Base-by-base conservation (phyloP, 2,329 filamentous ascomycete genomes). In the Mollisia scopiformis region DNA sequence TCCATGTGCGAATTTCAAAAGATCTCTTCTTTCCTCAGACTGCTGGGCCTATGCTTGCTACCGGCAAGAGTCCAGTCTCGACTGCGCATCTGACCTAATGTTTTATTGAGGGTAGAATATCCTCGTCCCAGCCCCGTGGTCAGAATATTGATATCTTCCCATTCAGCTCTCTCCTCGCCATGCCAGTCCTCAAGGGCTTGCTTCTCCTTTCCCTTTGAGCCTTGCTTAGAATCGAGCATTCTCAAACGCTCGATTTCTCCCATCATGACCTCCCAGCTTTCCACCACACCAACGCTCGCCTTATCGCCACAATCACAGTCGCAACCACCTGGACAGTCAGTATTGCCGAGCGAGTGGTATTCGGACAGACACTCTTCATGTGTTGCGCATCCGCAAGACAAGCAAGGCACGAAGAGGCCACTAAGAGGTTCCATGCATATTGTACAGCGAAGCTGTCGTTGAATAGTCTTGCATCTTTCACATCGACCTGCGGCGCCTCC, bases 231-330 rank as follows among this genome's bases (percentile, higher is more conserved):
- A 25, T 71, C 67, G 1, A 67, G 28, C 19, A 63, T 53, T 21
- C 69, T 63, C 68, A 72, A 68, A 21, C 59, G 58, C 50, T 73
- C 70, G 16, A 74, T 70, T 6, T 66, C 68, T 37, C 78, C 80
- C 71, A 80, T 78, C 73, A 85, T 78, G 2, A 84, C 84, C 0
- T 82, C 80, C 83, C 86, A 87, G 21, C 83, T 85, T 71, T 88
- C 86, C 8, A 88, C 81, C 41, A 85, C 78, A 1, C 84, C 85
- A 50, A 77, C 79, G 59, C 76, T 78, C 1, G 86, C 85, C 63
- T 87, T 82, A 14, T 82, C 78, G 0, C 82, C 78, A 66, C 87
- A 89, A 61, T 84, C 78, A 68, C 87, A 89, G 69, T 88, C 87
- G 68, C 88, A 87, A 1, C 86, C 86, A 0, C 84, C 86, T 0